A percentile compares a stretch with the other conserved stretches of the same genome.
phyloP scores from a whole-genome alignment of 768 basidiomycete genomes.

The Leccinum obscurum region DNA sequence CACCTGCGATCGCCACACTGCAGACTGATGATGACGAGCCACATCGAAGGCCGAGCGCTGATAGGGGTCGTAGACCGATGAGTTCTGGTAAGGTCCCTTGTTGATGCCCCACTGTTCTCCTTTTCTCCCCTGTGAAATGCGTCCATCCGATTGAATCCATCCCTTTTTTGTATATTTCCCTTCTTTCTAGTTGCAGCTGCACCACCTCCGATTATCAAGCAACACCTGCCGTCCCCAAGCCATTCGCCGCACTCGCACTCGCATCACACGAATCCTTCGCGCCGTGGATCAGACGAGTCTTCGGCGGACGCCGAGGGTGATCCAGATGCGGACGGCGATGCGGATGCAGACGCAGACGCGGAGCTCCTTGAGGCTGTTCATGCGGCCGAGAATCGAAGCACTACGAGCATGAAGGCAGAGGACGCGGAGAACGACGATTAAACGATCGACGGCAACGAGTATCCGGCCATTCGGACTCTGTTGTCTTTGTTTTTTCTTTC shows the following conservation, averaged over 20 bases:
- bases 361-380: slow-evolving; percentile 54
- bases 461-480: neutral
- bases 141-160: neutral
- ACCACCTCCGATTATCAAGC: slow-evolving; percentile 12
- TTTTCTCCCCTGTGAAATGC: neutral
- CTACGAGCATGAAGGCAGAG: slow-evolving; percentile 31
- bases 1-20: slow-evolving; percentile 34
- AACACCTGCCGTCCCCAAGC: slow-evolving; percentile 28
- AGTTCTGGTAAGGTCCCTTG: slow-evolving; percentile 25
- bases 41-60: slow-evolving; percentile 21
- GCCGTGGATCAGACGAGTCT: slow-evolving; percentile 29
- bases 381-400: slow-evolving; percentile 47
- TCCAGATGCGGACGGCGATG: slow-evolving; percentile 41
- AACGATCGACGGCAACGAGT: neutral
- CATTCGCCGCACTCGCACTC: slow-evolving; percentile 24
- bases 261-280: slow-evolving; percentile 21
- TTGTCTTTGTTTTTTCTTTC: neutral
- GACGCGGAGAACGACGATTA: slow-evolving; percentile 29
- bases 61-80: slow-evolving; percentile 31
- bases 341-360: slow-evolving; percentile 39
- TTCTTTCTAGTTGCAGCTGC: slow-evolving; percentile 10
- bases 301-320: slow-evolving; percentile 33
- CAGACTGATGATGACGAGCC: slow-evolving; percentile 28
- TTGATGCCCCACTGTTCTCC: neutral
- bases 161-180: slow-evolving; percentile 1